A percentile compares a stretch with the other conserved stretches of the same genome.
These are phyloP conservation scores for Myxozyma geophila DNA, from an alignment of 805 yeast species.

Conservation along the genomic window DNA sequence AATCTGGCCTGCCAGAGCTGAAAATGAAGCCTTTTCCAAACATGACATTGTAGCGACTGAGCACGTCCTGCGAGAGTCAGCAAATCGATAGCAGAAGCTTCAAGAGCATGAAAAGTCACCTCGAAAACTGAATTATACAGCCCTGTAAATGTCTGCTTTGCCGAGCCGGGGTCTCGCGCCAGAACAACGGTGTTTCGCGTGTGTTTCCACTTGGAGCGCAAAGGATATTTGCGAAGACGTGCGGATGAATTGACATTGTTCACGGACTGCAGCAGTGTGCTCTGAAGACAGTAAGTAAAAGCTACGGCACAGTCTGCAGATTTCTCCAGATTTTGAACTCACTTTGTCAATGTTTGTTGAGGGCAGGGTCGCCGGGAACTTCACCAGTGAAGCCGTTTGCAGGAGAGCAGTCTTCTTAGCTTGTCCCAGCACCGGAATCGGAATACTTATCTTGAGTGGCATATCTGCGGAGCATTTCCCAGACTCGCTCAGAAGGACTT, in stretches of 20 bases:
- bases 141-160: neutral
- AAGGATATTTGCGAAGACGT: neutral
- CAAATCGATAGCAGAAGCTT: neutral
- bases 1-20: neutral
- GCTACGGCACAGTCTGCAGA: too few species aligned
- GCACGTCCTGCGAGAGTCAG: constrained; percentile 33
- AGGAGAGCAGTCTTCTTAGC: too few species aligned
- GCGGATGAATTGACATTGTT: neutral
- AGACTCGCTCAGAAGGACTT: too few species aligned
- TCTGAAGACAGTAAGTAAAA: neutral
- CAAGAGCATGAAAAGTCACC: neutral
- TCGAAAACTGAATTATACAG: neutral
- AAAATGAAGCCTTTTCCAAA: neutral
- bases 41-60: constrained; percentile 13
- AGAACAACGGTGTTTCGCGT: neutral
- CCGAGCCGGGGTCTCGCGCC: neutral
- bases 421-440: too few species aligned
- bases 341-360: too few species aligned
- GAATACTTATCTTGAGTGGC: too few species aligned
- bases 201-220: neutral
- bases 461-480: too few species aligned
- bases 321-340: too few species aligned
- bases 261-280: neutral
- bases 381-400: too few species aligned
- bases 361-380: too few species aligned